Evolutionary conservation across 75 land plant species (phyloP).

Genomic region (Azolla pinnata): DNA sequence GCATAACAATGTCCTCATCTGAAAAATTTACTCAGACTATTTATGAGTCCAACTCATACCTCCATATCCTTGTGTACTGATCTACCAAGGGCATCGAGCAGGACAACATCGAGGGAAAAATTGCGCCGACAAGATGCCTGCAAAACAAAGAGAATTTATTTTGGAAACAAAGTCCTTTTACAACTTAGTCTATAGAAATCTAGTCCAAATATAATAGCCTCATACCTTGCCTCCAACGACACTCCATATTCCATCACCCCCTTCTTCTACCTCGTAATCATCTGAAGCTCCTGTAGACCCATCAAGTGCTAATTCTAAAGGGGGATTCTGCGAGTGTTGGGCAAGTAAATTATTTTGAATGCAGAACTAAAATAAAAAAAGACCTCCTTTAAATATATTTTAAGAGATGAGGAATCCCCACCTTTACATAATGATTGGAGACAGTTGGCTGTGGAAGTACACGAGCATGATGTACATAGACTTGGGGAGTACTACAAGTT

Average conservation of each 20-base stretch:
- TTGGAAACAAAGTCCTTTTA: background rate
- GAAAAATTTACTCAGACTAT: too few species aligned
- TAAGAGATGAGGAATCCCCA: conserved; percentile 4
- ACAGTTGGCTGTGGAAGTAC: conserved; percentile 38
- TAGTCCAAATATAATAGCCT: too few species aligned
- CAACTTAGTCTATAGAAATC: background rate
- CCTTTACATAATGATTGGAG: conserved; percentile 64
- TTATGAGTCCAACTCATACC: too few species aligned
- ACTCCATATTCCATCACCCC: conserved; percentile 79
- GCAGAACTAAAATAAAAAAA: background rate
- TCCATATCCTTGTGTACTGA: conserved; percentile 59
- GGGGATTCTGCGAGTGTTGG: conserved; percentile 46
- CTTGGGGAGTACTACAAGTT: conserved; percentile 29
- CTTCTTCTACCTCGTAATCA: conserved; percentile 61
- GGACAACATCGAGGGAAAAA: conserved; percentile 69
- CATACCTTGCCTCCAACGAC: conserved; percentile 88
- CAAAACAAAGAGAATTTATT: background rate
- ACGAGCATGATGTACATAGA: conserved; percentile 48
- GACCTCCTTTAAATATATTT: background rate
- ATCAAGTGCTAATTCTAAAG: conserved; percentile 59
- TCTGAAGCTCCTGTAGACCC: conserved; percentile 53
- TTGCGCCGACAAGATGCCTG: conserved; percentile 90
- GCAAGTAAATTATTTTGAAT: background rate
- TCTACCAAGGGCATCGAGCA: conserved; percentile 60
- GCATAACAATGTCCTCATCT: too few species aligned